phyloP scores from a whole-genome alignment of 129 eudicot genomes.

The Arctium minus region DNA sequence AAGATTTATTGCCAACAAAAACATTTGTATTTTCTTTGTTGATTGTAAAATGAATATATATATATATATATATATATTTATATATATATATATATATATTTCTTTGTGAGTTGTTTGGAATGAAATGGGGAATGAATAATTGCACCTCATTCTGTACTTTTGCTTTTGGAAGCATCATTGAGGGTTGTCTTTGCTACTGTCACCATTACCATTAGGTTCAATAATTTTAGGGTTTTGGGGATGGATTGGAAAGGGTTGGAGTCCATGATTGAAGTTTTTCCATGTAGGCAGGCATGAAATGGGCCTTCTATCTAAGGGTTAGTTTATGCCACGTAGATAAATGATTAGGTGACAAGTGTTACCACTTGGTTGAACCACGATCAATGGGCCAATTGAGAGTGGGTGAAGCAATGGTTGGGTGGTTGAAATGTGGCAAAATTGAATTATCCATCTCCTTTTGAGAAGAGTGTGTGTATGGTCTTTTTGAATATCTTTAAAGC shows the following conservation, averaged over 20 bases:
- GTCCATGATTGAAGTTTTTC: slow-evolving; percentile 37
- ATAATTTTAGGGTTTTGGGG: slow-evolving; percentile 46
- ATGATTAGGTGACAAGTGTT: slow-evolving; percentile 36
- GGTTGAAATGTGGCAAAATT: slow-evolving; percentile 28
- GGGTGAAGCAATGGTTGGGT: slow-evolving; percentile 32
- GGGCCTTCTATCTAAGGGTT: slow-evolving; percentile 20
- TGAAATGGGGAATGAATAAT: slow-evolving; percentile 47
- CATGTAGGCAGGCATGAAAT: slow-evolving; percentile 28
- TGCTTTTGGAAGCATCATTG: slow-evolving; percentile 70
- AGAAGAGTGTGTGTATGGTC: slow-evolving; percentile 30
- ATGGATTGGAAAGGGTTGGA: slow-evolving; percentile 41
- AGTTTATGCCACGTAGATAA: slow-evolving; percentile 28
- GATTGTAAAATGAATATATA: not conserved
- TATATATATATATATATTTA: not conserved
- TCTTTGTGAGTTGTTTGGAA: slow-evolving; percentile 26
- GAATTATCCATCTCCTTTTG: slow-evolving; percentile 31
- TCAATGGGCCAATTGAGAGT: slow-evolving; percentile 31
- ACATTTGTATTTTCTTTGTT: not conserved
- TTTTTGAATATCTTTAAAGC: slow-evolving; percentile 52
- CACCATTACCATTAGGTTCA: slow-evolving; percentile 35
- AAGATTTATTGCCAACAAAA: not conserved
- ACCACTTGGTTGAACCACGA: slow-evolving; percentile 16
- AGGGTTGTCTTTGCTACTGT: slow-evolving; percentile 23
- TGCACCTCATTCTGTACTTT: slow-evolving; percentile 49
- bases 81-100: not conserved